Conservation (phyloP, 306 rosid species). For the Benincasa hispida region DNA sequence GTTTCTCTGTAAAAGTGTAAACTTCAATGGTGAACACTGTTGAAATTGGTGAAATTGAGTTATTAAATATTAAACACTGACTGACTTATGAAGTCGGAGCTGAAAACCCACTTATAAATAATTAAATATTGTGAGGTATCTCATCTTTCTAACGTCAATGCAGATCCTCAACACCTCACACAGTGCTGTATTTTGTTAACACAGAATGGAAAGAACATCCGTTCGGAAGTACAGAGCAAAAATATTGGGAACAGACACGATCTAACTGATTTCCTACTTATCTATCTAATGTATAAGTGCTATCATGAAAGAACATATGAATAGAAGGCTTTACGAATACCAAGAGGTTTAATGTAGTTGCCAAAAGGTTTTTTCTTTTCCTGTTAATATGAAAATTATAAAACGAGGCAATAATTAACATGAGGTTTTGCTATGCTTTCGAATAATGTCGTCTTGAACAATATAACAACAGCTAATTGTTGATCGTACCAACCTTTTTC, state of each 20-base stretch:
- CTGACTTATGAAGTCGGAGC: too few species aligned
- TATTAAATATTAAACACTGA: too few species aligned
- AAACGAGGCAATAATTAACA: not conserved
- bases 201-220: not conserved
- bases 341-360: not conserved
- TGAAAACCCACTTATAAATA: too few species aligned
- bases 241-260: not conserved
- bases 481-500: constrained; percentile 18
- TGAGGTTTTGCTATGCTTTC: not conserved
- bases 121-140: too few species aligned
- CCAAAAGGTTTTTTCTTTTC: not conserved
- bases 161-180: not conserved
- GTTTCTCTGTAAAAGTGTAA: too few species aligned
- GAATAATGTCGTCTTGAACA: not conserved
- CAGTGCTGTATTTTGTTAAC: not conserved
- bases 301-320: not conserved
- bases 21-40: too few species aligned
- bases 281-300: not conserved
- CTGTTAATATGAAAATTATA: not conserved
- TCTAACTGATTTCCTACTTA: not conserved
- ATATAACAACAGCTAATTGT: not conserved
- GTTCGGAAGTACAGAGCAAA: not conserved
- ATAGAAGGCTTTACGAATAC: not conserved
- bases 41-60: too few species aligned
- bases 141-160: too few species aligned